Evolutionary conservation across 2,329 filamentous ascomycete genomes (phyloP).

Genomic region (Penicillium brasilianum): DNA sequence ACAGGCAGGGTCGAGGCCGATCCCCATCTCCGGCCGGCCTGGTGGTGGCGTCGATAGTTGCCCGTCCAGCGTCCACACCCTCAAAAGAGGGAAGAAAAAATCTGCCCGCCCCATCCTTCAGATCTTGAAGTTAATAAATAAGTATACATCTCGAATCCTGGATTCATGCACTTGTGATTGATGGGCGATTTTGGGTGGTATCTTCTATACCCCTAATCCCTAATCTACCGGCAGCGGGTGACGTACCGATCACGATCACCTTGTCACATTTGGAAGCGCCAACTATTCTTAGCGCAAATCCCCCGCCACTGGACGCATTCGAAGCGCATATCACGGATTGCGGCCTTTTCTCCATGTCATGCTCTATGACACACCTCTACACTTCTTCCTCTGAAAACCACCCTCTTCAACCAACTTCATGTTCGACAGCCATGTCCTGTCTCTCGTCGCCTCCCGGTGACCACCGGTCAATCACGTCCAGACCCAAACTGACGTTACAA

Average conservation of each 20-base stretch:
- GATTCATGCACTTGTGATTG: neutral
- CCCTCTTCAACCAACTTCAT: conserved; percentile 13
- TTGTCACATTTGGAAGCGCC: conserved; percentile 25
- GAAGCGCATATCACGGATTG: neutral
- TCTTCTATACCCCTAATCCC: neutral
- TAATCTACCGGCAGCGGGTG: neutral
- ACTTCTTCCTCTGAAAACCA: conserved; percentile 18
- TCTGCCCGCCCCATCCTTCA: neutral
- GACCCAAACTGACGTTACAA: conserved; percentile 66
- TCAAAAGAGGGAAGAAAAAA: conserved; percentile 7
- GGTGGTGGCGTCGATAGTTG: conserved; percentile 30
- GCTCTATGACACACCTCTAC: conserved; percentile 18
- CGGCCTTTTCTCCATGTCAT: conserved; percentile 9
- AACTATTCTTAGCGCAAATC: conserved; percentile 29
- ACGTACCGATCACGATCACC: no score
- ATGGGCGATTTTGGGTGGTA: neutral
- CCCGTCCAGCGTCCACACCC: neutral
- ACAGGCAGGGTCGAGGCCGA: conserved; percentile 14
- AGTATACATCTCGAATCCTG: neutral
- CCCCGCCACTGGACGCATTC: conserved; percentile 18
- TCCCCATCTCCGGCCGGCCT: conserved; percentile 24
- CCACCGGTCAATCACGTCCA: conserved; percentile 36
- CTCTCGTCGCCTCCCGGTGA: conserved; percentile 25
- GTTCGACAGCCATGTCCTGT: conserved; percentile 28
- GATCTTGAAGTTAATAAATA: neutral